Conservation (phyloP, 306 rosid genomes). For the Prunus salicina region DNA sequence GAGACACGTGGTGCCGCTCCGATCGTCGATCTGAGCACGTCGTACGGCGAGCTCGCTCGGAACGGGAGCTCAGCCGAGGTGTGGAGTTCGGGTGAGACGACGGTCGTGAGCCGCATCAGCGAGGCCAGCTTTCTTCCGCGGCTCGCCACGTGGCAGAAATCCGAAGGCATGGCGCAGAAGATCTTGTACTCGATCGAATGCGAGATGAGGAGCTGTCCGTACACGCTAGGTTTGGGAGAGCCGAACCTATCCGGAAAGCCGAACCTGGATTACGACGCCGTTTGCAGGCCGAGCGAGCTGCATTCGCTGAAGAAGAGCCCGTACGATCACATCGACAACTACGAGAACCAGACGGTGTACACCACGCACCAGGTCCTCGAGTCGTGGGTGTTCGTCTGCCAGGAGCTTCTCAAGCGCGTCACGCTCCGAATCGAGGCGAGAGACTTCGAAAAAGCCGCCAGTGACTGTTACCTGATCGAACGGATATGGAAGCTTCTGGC, state of each 20-base stretch:
- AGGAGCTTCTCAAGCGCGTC: slow-evolving; percentile 44
- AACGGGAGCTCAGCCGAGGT: slow-evolving; percentile 54
- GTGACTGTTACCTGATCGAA: slow-evolving; percentile 60
- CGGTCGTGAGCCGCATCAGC: slow-evolving; percentile 59
- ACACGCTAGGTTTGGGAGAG: slow-evolving; percentile 80
- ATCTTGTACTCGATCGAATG: slow-evolving; percentile 56
- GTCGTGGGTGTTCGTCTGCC: slow-evolving; percentile 53
- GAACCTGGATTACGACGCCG: slow-evolving; percentile 67
- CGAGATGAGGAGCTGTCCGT: slow-evolving; percentile 66
- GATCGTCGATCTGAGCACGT: slow-evolving; percentile 34
- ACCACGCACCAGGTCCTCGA: slow-evolving; percentile 77
- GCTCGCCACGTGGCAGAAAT: slow-evolving; percentile 73
- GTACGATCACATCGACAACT: slow-evolving; percentile 41
- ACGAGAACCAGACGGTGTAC: slow-evolving; percentile 72
- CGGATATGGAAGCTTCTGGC: slow-evolving; percentile 72
- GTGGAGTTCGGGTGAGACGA: slow-evolving; percentile 41
- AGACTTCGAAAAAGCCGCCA: slow-evolving; percentile 49
- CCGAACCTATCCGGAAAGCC: slow-evolving; percentile 66
- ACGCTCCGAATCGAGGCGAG: slow-evolving; percentile 32
- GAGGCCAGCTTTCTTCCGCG: slow-evolving; percentile 67
- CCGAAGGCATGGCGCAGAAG: slow-evolving; percentile 50
- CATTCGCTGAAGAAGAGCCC: slow-evolving; percentile 48
- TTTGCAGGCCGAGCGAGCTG: slow-evolving; percentile 63
- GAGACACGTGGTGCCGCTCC: slow-evolving; percentile 58
- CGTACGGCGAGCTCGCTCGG: slow-evolving; percentile 38